Evolutionary conservation across 768 basidiomycete genomes (phyloP).

Genomic region (Kwoniella bestiolae): DNA sequence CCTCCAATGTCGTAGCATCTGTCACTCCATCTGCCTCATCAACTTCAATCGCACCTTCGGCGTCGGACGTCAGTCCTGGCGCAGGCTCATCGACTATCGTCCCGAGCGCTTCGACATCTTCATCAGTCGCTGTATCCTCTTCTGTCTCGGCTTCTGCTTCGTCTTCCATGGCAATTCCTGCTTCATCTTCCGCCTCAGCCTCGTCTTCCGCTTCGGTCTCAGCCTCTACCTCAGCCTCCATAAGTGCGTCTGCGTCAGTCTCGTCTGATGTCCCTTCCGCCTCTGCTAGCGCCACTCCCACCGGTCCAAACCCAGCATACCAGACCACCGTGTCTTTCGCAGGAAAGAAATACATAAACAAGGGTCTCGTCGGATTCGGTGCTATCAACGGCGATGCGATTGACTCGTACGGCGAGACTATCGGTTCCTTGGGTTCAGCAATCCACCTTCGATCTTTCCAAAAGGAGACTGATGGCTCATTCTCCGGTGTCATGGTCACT

Average conservation of each 20-base stretch:
- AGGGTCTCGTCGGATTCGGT: conserved; percentile 47
- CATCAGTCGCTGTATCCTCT: not conserved
- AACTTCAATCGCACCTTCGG: too few species aligned
- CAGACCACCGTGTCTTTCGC: conserved; percentile 32
- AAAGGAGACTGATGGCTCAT: conserved; percentile 57
- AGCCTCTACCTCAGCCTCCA: not conserved
- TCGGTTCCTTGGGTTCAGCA: conserved; percentile 68
- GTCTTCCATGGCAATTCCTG: not conserved
- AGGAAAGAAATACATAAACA: conserved; percentile 43
- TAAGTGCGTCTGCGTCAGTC: not conserved
- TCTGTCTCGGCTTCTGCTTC: not conserved
- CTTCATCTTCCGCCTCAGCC: not conserved
- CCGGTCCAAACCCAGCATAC: conserved; percentile 28
- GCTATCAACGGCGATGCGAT: conserved; percentile 25
- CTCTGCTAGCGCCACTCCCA: conserved; percentile 8
- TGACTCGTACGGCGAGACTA: conserved; percentile 41
- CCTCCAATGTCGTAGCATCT: not conserved
- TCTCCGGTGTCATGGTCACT: conserved; percentile 63
- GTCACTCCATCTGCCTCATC: not conserved
- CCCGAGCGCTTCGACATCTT: not conserved
- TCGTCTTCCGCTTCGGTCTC: not conserved
- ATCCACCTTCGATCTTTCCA: conserved; percentile 62
- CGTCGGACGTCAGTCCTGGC: too few species aligned
- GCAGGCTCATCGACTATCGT: not conserved
- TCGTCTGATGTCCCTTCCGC: not conserved